These are phyloP conservation scores for Neophaeococcomyces aloes DNA, from an alignment of 2,329 filamentous ascomycete species.

Conservation along the genomic window DNA sequence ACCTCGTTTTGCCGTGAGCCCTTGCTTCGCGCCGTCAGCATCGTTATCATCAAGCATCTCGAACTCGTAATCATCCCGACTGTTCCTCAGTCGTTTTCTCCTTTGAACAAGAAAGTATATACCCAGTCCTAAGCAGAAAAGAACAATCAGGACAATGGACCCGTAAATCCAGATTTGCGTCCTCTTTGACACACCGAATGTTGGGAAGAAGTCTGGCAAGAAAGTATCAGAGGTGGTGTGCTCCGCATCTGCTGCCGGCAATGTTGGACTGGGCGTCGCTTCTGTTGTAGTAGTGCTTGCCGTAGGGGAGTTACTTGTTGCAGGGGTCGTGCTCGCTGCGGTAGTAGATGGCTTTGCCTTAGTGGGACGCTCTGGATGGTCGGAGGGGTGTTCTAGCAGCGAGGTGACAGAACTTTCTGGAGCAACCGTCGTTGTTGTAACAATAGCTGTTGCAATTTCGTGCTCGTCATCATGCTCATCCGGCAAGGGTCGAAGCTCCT, in stretches of 20 bases:
- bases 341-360: slow-evolving; percentile 44
- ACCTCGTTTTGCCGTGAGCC: slow-evolving; percentile 37
- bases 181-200: slow-evolving; percentile 74
- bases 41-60: slow-evolving; percentile 83
- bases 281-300: slow-evolving; percentile 22
- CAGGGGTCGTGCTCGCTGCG: slow-evolving; percentile 22
- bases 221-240: slow-evolving; percentile 42
- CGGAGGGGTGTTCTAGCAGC: slow-evolving; percentile 42
- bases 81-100: slow-evolving; percentile 62
- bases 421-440: slow-evolving; percentile 53
- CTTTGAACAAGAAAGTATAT: slow-evolving; percentile 72
- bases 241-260: slow-evolving; percentile 16
- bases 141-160: slow-evolving; percentile 67
- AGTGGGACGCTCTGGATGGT: slow-evolving; percentile 55
- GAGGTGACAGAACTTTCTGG: slow-evolving; percentile 38
- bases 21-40: slow-evolving; percentile 41
- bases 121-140: slow-evolving; percentile 74
- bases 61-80: slow-evolving; percentile 82
- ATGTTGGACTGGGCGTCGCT: slow-evolving; percentile 19
- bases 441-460: slow-evolving; percentile 45
- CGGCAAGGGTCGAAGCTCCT: slow-evolving; percentile 68
- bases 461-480: slow-evolving; percentile 73
- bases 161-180: slow-evolving; percentile 94
- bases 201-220: slow-evolving; percentile 77
- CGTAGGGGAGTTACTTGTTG: too few species aligned